phyloP scores from a whole-genome alignment of 2,329 filamentous ascomycete genomes.

The Albophoma yamanashiensis region DNA sequence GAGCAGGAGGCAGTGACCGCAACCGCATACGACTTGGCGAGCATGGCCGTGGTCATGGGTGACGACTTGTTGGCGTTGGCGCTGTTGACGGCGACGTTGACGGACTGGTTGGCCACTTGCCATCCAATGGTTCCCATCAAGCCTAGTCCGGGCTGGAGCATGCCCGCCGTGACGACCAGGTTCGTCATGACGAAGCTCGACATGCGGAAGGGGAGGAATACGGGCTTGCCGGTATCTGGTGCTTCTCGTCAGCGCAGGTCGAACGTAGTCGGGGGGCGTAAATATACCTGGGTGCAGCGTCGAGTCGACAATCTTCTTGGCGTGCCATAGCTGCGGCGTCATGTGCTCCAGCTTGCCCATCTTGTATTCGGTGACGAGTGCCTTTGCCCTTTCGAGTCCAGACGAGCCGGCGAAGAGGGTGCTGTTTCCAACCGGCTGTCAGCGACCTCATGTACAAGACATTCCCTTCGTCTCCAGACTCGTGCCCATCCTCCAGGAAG shows the following conservation, averaged over 20 bases:
- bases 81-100: slow-evolving; percentile 96
- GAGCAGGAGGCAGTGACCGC: slow-evolving; percentile 90
- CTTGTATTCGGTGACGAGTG: slow-evolving; percentile 76
- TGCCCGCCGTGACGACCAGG: slow-evolving; percentile 86
- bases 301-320: slow-evolving; percentile 95
- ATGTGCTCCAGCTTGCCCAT: slow-evolving; percentile 67
- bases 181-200: slow-evolving; percentile 91
- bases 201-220: slow-evolving; percentile 95
- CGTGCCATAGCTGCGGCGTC: slow-evolving; percentile 85
- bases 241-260: slow-evolving; percentile 3
- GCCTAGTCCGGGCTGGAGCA: slow-evolving; percentile 82
- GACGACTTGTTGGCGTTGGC: slow-evolving; percentile 98
- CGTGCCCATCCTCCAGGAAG: background rate
- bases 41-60: slow-evolving; percentile 67
- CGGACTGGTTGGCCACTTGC: slow-evolving; percentile 94
- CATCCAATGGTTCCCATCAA: slow-evolving; percentile 80
- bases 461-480: background rate
- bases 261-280: background rate
- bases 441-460: background rate
- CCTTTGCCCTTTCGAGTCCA: slow-evolving; percentile 79
- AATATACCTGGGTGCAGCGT: slow-evolving; percentile 82
- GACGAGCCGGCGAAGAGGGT: slow-evolving; percentile 71
- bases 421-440: slow-evolving; percentile 33
- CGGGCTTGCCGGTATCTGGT: slow-evolving; percentile 83
- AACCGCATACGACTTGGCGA: slow-evolving; percentile 82